Evolutionary conservation across 1,284 basidiomycete species (phyloP), one percentile per base, ranked within the genome.

Genomic region (Boletellus deceptivus): DNA sequence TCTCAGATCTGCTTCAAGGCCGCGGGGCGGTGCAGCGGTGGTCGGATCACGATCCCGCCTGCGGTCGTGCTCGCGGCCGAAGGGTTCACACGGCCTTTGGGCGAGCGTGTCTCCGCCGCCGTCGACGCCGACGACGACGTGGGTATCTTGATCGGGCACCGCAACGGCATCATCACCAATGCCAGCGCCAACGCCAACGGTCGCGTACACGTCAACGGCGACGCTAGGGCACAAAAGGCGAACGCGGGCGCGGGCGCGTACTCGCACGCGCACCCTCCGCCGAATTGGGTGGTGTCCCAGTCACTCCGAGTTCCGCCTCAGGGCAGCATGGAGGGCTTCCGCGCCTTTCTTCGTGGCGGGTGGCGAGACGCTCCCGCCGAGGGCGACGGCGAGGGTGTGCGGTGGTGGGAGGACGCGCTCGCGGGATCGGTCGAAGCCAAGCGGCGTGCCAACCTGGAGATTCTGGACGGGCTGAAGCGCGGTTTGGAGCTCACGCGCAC

Each of bases 11-110:
- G 86, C 62, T 90, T 84, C 78, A 92, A 92, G 69, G 68, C 29
- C 13, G 5, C 29, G 29, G 29, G 29, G 4, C 11, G 13, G 29
- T 1, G 29, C 29, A 14, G 29, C 29, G 29, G 80, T 39, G 86
- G 83, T 0, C 76, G 89, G 1, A 80, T 91, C 54, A 91, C 88
- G 11, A 76, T 91, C 46, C 90, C 90, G 4, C 90, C 90, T 10
- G 72, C 71, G 3, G 55, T 88, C 50, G 75, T 78, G 9, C 63
- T 85, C 27, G 83, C 78, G 1, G 59, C 69, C 4, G 80, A 83
- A 49, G 84, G 84, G 0, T 78, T 83, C 59, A 71, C 72, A 27
- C 65, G 55, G 14, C 70, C 74, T 9, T 44, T 1, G 31, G 33
- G 14, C 1, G 56, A 62, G 29, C 29, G 29, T 11, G 25, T 27